These are phyloP conservation scores for Naganishia sp. DNA, from an alignment of 1,284 basidiomycete genomes.

Conservation along the genomic window DNA sequence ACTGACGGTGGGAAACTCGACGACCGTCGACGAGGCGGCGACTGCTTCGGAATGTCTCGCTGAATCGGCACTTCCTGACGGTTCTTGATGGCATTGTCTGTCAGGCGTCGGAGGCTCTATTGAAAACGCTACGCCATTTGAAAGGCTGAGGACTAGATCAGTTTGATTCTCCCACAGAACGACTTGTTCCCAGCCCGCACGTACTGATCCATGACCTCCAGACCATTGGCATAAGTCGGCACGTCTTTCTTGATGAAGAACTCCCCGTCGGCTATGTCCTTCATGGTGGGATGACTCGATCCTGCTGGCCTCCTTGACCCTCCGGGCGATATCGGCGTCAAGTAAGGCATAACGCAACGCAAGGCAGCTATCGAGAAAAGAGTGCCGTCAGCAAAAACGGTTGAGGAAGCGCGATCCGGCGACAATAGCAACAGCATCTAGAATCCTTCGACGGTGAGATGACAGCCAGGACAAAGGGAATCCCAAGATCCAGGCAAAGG, in stretches of 20 bases:
- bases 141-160: neutral
- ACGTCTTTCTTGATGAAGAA: too few species aligned
- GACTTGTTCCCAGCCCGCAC: neutral
- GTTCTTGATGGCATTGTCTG: neutral
- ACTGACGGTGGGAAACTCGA: constrained; percentile 15
- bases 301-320: neutral
- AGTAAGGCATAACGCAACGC: constrained; percentile 1
- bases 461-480: too few species aligned
- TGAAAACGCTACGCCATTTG: constrained; percentile 1
- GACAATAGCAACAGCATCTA: too few species aligned
- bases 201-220: neutral
- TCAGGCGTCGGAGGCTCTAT: constrained; percentile 14
- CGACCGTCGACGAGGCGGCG: neutral
- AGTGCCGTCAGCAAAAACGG: too few species aligned
- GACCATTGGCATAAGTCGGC: neutral
- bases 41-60: neutral
- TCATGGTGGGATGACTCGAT: too few species aligned
- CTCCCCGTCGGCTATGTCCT: too few species aligned
- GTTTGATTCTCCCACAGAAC: neutral
- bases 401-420: too few species aligned
- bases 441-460: too few species aligned
- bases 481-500: too few species aligned
- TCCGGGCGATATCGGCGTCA: constrained; percentile 10
- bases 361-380: neutral
- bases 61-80: neutral